phyloP scores from a whole-genome alignment of 441 rosid species.

The Dalechampia spathulata region DNA sequence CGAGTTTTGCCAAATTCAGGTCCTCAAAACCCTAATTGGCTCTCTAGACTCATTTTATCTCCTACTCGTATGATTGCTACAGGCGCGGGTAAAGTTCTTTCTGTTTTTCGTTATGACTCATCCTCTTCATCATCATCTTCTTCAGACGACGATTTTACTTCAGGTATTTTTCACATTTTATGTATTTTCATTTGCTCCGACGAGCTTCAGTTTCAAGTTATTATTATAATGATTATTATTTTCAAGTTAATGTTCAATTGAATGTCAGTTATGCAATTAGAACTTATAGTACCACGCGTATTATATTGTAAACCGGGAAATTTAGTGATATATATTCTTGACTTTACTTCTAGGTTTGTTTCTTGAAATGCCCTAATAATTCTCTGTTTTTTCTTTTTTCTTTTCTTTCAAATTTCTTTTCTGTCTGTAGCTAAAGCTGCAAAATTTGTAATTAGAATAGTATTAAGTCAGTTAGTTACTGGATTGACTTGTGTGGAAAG shows the following conservation, averaged over 20 bases:
- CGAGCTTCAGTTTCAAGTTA: background rate
- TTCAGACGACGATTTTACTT: constrained; percentile 26
- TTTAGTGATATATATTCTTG: background rate
- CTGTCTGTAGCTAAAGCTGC: too few species aligned
- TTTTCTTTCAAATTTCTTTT: background rate
- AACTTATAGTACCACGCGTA: too few species aligned
- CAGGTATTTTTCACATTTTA: constrained; percentile 29
- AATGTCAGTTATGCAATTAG: too few species aligned
- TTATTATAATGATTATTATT: background rate
- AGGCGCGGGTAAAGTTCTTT: constrained; percentile 64
- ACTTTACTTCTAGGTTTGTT: background rate
- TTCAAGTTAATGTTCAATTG: background rate
- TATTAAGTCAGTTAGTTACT: too few species aligned
- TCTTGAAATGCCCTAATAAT: background rate
- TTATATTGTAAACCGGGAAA: too few species aligned
- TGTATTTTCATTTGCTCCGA: background rate
- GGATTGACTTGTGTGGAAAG: too few species aligned
- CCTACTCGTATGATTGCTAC: constrained; percentile 75
- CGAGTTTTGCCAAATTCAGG: constrained; percentile 19
- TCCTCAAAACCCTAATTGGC: constrained; percentile 77
- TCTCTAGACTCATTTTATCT: constrained; percentile 57
- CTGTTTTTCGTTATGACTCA: constrained; percentile 56
- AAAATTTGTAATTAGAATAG: too few species aligned
- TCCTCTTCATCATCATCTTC: constrained; percentile 44
- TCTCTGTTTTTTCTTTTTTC: background rate